Base-by-base conservation (phyloP, 2,329 filamentous ascomycete species). In the Neofusicoccum sp. region DNA sequence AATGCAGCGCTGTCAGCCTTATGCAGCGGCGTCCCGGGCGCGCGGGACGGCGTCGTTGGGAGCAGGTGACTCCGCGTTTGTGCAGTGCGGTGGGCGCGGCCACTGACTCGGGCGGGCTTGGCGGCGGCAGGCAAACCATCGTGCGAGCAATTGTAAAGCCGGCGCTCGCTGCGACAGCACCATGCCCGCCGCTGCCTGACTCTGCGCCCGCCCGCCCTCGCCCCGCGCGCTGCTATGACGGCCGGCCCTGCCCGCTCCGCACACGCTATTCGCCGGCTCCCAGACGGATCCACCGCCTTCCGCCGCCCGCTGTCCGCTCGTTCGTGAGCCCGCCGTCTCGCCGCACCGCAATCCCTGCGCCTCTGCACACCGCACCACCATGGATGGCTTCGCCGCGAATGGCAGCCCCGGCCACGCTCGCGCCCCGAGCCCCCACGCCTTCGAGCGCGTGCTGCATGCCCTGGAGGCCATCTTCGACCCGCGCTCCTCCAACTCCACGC, bases 381-480 rank as follows among this genome's bases (percentile, higher is more conserved):
- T 60, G 58, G 58, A 60, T 24, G 36, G 38, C 16, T 61, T 48
- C 43, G 6, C 28, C 34, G n/a, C 59, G 38, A 69, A 69, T 65
- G 63, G 64, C 65, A 56, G 56, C 61, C 38, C 31, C 40, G 57
- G 28, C 11, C 36, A 63, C 65, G 34, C 62, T 57, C 51, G 54
- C 58, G 60, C 57, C 49, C 47, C 53, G 16, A 54, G 26, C 58
- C 31, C 58, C 31, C 59, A 63, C 54, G 71, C 75, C 63, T 81
- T 91, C 56, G 78, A 84, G 54, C 86, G 84, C 71, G 95, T 98
- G 65, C 86, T 91, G 70, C 85, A 90, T 70, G 95, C 95, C 41
- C 86, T 99, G 67, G 86, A 95, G 68, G 85, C 96, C 67, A 90
- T 97, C 63, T 93, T 98, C 79, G 88, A 86, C 71, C 86, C 93